Evolutionary conservation across 768 basidiomycete species (phyloP).

Genomic region (Phlegmacium glaucopus): DNA sequence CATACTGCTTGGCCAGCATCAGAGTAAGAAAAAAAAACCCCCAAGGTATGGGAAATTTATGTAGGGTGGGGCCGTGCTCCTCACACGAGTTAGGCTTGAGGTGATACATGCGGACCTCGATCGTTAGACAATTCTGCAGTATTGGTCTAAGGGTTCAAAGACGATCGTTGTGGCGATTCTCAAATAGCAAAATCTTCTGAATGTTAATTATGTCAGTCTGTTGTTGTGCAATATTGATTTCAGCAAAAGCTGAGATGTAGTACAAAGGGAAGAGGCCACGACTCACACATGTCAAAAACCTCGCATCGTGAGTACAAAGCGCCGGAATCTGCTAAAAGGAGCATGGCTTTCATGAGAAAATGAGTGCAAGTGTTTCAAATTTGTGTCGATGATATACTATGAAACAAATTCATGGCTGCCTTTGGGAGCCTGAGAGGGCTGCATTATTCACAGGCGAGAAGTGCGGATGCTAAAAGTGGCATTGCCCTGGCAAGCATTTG

Average conservation of each 20-base stretch:
- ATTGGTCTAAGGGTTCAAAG: constrained; percentile 10
- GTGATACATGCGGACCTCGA: constrained; percentile 36
- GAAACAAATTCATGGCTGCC: not conserved
- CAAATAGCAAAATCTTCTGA: constrained; percentile 16
- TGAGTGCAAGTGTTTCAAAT: constrained; percentile 2
- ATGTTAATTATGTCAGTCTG: constrained; percentile 8
- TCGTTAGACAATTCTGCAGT: constrained; percentile 11
- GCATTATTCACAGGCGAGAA: no score
- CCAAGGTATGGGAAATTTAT: constrained; percentile 20
- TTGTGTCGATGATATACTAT: constrained; percentile 6
- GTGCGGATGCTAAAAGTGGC: no score
- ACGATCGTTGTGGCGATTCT: constrained; percentile 7
- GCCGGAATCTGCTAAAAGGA: constrained; percentile 9
- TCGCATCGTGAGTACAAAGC: constrained; percentile 7
- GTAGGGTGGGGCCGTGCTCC: constrained; percentile 19
- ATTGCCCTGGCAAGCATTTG: no score
- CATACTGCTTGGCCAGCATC: constrained; percentile 25
- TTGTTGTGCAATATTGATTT: constrained; percentile 10
- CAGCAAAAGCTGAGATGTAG: constrained; percentile 1
- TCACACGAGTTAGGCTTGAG: constrained; percentile 36
- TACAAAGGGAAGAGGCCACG: constrained; percentile 2
- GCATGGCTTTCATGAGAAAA: constrained; percentile 15
- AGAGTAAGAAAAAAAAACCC: constrained; percentile 15
- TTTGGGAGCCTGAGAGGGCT: no score
- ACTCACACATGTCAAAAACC: constrained; percentile 11